These are phyloP conservation scores for Apiospora koreana DNA, from an alignment of 2,329 filamentous ascomycete genomes.

Conservation along the genomic window DNA sequence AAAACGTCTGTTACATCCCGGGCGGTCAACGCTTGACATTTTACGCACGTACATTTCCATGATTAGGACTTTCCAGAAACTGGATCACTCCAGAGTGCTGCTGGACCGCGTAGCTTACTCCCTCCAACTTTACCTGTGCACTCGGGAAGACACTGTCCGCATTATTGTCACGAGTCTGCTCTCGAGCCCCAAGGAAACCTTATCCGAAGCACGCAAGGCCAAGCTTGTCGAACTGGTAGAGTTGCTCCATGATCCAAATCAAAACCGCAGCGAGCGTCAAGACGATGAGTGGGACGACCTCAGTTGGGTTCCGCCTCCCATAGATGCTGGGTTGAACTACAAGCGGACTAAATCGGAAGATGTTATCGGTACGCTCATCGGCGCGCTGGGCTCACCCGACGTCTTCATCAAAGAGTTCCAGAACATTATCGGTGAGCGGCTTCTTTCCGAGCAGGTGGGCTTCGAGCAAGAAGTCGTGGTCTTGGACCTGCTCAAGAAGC, in stretches of 20 bases:
- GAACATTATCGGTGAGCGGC: constrained; percentile 79
- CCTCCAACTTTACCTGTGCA: constrained; percentile 74
- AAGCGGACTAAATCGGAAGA: constrained; percentile 86
- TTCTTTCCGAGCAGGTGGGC: constrained; percentile 65
- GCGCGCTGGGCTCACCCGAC: constrained; percentile 84
- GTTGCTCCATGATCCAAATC: constrained; percentile 63
- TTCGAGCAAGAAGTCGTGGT: constrained; percentile 83
- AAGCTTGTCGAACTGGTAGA: constrained; percentile 68
- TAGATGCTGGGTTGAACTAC: constrained; percentile 91
- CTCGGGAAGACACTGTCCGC: constrained; percentile 74
- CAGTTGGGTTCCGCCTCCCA: constrained; percentile 88
- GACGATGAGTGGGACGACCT: constrained; percentile 84
- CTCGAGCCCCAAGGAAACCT: constrained; percentile 54
- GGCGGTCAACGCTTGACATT: constrained; percentile 74
- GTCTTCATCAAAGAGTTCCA: constrained; percentile 95
- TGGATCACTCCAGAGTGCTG: constrained; percentile 77
- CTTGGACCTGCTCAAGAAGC: constrained; percentile 81
- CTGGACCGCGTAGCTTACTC: constrained; percentile 73
- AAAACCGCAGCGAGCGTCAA: constrained; percentile 51
- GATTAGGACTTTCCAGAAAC: constrained; percentile 73
- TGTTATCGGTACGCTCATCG: constrained; percentile 87
- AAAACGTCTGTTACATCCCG: constrained; percentile 70
- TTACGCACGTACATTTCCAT: constrained; percentile 77
- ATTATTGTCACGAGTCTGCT: constrained; percentile 76
- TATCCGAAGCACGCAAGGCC: constrained; percentile 38